phyloP scores from a whole-genome alignment of 2,329 filamentous ascomycete species.

The Stylonectria norvegica region DNA sequence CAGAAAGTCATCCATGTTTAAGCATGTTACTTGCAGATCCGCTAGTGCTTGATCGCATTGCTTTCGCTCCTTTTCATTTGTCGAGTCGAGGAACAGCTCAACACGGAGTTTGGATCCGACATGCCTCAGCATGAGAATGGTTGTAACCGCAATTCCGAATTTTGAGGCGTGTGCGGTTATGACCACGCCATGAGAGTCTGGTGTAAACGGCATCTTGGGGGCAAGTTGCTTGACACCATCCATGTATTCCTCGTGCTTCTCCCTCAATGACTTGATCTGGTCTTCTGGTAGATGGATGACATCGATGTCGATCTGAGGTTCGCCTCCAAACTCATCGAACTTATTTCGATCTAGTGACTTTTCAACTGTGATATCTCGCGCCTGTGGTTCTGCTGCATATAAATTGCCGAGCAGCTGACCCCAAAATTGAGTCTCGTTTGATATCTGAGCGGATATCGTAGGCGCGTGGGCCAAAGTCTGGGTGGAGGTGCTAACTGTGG shows the following conservation, averaged over 20 bases:
- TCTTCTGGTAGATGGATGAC: slow-evolving; percentile 11
- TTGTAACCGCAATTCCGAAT: slow-evolving; percentile 19
- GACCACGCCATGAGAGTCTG: slow-evolving; percentile 15
- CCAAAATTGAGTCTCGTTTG: too few relatives aligned
- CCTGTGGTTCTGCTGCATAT: too few relatives aligned
- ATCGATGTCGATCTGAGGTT: slow-evolving; percentile 10
- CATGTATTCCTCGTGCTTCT: slow-evolving; percentile 15
- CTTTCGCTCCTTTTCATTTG: slow-evolving; percentile 11
- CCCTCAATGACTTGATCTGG: slow-evolving; percentile 12
- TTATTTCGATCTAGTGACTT: slow-evolving; percentile 14
- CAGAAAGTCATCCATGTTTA: slow-evolving; percentile 22
- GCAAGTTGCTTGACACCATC: slow-evolving; percentile 12
- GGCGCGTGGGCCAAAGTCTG: too few relatives aligned
- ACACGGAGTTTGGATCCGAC: slow-evolving; percentile 18
- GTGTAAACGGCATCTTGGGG: slow-evolving; percentile 11
- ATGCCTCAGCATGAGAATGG: slow-evolving; percentile 21
- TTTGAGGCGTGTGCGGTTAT: slow-evolving; percentile 17
- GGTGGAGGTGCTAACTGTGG: too few relatives aligned
- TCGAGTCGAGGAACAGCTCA: slow-evolving; percentile 17
- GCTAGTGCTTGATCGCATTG: slow-evolving; percentile 10
- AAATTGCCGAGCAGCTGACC: too few relatives aligned
- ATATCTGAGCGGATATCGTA: too few relatives aligned
- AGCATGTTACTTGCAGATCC: slow-evolving; percentile 10
- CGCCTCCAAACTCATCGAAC: slow-evolving; percentile 14
- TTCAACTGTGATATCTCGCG: too few relatives aligned